Base-by-base conservation (phyloP, 345 rosid genomes). In the Clarkia xantiana region DNA sequence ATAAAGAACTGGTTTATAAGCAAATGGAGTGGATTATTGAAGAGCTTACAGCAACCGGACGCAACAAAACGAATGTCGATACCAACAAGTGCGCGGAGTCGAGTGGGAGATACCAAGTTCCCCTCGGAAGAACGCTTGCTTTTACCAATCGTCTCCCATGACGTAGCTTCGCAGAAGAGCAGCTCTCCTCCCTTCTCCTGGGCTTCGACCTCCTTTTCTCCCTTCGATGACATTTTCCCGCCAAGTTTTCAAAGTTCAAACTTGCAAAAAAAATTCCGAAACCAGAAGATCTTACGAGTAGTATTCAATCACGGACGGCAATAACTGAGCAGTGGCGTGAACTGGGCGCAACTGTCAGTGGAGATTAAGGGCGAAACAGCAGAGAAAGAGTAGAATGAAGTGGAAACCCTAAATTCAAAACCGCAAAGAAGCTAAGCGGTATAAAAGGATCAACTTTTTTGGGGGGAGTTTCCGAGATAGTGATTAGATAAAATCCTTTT, bases 81-180 rank as follows among this genome's bases (percentile, higher is more conserved):
- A 11, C 96, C 87, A 11, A 91, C 69, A 47, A 91, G 94, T 9
- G 98, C 93, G 34, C 98, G 91, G 15, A 91, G 70, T 7, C 98
- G 81, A 51, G 96, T 86, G 18, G 96, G 96, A 23, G 96, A 81
- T 54, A 80, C 67, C 66, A 86, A 71, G 70, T 91, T 91, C 49
- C 84, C 80, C 42, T 87, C 96, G 49, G 57, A 53, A 0, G 69
- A 36, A 41, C 78, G 93, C 72, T 71, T 86, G 25, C 69, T 71
- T 9, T 84, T 73, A 48, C 87, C 95, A 69, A 87, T 40, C 11
- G 60, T 38, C 46, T 82, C 90, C 99, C 96, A 87, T 61, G 74
- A 62, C 18, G 96, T 82, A 52, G 69, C 79, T 5, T 95, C 98
- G 39, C 98, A 91, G 67, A 86, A 81, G 72, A 91, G 66, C 11